Percentiles rank a stretch among this genome's conserved stretches.
phyloP scores from a whole-genome alignment of 495 filamentous ascomycete genomes.

The Podospora appendiculata region DNA sequence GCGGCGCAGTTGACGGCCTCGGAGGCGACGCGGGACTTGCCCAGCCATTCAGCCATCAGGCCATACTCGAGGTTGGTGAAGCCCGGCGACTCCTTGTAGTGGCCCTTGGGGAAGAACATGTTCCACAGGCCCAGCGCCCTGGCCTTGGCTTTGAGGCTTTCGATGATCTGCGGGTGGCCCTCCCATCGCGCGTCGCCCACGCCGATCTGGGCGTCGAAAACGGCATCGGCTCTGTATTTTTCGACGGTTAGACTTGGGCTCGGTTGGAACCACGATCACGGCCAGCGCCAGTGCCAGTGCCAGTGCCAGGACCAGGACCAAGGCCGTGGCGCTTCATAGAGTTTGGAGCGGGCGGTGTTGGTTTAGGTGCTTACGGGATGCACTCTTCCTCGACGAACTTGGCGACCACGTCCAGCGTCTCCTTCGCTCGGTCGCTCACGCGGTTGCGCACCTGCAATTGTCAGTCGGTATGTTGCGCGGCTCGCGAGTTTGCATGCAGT shows the following conservation, averaged over 20 bases:
- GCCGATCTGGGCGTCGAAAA: constrained; percentile 73
- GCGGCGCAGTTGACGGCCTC: constrained; percentile 90
- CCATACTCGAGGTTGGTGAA: constrained; percentile 90
- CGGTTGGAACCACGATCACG: too few relatives aligned
- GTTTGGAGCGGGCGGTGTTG: background rate
- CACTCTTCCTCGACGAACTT: constrained; percentile 97
- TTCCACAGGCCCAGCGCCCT: constrained; percentile 90
- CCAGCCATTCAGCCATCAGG: constrained; percentile 85
- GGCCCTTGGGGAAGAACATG: constrained; percentile 90
- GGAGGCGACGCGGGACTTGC: constrained; percentile 67
- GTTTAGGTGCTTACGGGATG: constrained; percentile 53
- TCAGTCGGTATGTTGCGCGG: too few relatives aligned
- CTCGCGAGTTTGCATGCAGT: too few relatives aligned
- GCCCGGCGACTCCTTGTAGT: constrained; percentile 89
- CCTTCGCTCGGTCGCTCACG: constrained; percentile 76
- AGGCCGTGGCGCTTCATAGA: too few relatives aligned
- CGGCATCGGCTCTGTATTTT: constrained; percentile 59
- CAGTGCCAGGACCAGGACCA: too few relatives aligned
- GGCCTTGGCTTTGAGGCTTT: constrained; percentile 81
- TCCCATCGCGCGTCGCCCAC: constrained; percentile 66
- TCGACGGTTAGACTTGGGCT: too few relatives aligned
- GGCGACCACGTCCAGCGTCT: constrained; percentile 63
- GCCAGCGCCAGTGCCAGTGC: too few relatives aligned
- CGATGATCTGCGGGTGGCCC: constrained; percentile 70
- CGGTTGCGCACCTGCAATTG: constrained; percentile 37